These are phyloP conservation scores for Eragrostis tef DNA, from an alignment of 202 grass and related monocot species.

Conservation along the genomic window DNA sequence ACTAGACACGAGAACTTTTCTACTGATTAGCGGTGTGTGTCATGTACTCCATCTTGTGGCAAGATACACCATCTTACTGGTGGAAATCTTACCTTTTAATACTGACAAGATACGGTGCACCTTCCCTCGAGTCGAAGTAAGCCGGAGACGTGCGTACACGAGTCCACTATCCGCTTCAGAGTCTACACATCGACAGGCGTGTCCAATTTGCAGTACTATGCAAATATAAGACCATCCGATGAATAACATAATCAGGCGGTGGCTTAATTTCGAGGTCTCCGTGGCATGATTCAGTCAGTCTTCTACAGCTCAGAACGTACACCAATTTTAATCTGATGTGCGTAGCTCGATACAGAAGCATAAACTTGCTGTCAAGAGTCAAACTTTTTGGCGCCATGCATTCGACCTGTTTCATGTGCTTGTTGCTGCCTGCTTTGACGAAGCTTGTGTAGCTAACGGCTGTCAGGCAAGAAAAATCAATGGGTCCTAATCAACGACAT, in stretches of 20 bases:
- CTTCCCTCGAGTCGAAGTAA: too few species aligned
- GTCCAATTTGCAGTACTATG: background rate
- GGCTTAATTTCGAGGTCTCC: conserved; percentile 18
- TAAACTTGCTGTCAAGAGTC: conserved; percentile 9
- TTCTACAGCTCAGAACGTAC: conserved; percentile 19
- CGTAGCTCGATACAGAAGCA: background rate
- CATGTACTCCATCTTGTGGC: background rate
- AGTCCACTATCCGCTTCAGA: conserved; percentile 6
- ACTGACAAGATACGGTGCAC: too few species aligned
- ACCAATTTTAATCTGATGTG: background rate
- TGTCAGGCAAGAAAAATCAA: conserved; percentile 8
- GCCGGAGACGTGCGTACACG: too few species aligned
- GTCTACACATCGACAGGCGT: background rate
- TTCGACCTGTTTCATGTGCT: conserved; percentile 24
- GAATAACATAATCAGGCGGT: background rate
- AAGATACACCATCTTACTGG: background rate
- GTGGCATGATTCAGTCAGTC: conserved; percentile 32
- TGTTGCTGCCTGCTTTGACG: conserved; percentile 32
- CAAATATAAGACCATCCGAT: background rate
- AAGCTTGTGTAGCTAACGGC: conserved; percentile 28
- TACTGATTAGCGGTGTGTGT: background rate
- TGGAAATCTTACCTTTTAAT: too few species aligned
- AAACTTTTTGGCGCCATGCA: conserved; percentile 30
- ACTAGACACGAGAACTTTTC: background rate
- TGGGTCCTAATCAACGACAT: background rate